A percentile compares a stretch with the other conserved stretches of the same genome.
Conservation (phyloP, 2,329 filamentous ascomycete genomes). For the Thermothelomyces thermophilus region DNA sequence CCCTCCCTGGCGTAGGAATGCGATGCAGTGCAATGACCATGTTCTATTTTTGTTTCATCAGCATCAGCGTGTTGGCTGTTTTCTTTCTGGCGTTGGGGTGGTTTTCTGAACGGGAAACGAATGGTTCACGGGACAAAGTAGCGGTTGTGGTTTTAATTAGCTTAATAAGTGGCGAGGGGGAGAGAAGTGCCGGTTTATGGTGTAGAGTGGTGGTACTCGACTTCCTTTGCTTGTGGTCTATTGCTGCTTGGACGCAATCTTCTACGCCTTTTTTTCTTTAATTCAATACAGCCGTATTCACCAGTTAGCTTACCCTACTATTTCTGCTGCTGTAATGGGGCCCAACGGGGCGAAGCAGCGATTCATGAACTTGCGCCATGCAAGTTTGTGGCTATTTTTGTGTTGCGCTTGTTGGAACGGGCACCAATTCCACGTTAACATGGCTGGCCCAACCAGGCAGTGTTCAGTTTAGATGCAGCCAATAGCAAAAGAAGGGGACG, state of each 20-base stretch:
- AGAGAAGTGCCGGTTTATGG: no score
- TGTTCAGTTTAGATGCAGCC: background rate
- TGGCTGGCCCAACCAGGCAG: background rate
- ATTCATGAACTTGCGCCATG: background rate
- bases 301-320: conserved; percentile 5
- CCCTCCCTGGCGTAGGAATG: conserved; percentile 5
- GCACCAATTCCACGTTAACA: no score
- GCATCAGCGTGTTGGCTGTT: conserved; percentile 23
- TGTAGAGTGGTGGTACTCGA: no score
- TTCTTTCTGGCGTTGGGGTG: conserved; percentile 8
- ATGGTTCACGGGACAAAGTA: background rate
- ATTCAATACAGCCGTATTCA: background rate
- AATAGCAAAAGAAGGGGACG: background rate
- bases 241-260: conserved; percentile 6
- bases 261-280: background rate
- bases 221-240: conserved; percentile 4
- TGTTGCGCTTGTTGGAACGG: background rate
- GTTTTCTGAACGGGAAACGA: background rate
- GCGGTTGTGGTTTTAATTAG: background rate
- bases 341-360: background rate
- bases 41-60: conserved; percentile 11
- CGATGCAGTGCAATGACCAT: conserved; percentile 6
- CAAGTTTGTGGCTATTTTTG: background rate
- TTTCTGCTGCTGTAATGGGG: background rate
- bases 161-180: no score